Base-by-base conservation (phyloP, 2,329 filamentous ascomycete species). In the Aspergillus novoparasiticus region DNA sequence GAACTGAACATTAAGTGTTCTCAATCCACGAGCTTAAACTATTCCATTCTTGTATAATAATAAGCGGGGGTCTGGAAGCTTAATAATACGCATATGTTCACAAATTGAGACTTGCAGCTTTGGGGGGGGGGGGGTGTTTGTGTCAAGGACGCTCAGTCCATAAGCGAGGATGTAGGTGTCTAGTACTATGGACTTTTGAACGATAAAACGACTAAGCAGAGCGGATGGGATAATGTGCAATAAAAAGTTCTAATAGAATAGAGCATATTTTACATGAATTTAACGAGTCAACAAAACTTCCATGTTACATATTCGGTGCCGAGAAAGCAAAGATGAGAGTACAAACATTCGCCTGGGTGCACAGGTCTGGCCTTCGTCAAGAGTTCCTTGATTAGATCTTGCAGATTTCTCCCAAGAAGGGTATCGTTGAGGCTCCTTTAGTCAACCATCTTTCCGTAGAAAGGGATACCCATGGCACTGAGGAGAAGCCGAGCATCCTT, bases 401-500 rank as follows among this genome's bases (percentile, higher is more conserved):
- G 51, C 11, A 14, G 14, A 32, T 11, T 39, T 19, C n/a, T 12
- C 23, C n/a, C 6, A 4, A 54, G 26, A 43, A 53, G 3, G 12
- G 2, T n/a, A 41, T 43, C 28, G 5, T 41, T 9, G 39, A 4
- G 32, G 32, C 36, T n/a, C 50, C 16, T 64, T 67, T 81, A 87
- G 65, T 87, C 79, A 59, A 85, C 76, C 58, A 90, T 81, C 78
- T 93, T 92, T 72, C 93, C 93, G 72, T 91, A 87, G 78, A 97
- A 97, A 0, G 94, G 93, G 66, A 95, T 80, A 36, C 92, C 92
- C 64, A 94, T 80, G 14, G 89, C 82, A 71, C 86, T 85, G 61
- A 93, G 82, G 59, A 97, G 84, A 64, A 97, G 80, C 69, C 92
- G 87, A 9, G 91, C 94, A 72, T 97, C 93, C 71, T 89, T 89